Conservation (phyloP, 345 rosid species). For the Citrus maxima region DNA sequence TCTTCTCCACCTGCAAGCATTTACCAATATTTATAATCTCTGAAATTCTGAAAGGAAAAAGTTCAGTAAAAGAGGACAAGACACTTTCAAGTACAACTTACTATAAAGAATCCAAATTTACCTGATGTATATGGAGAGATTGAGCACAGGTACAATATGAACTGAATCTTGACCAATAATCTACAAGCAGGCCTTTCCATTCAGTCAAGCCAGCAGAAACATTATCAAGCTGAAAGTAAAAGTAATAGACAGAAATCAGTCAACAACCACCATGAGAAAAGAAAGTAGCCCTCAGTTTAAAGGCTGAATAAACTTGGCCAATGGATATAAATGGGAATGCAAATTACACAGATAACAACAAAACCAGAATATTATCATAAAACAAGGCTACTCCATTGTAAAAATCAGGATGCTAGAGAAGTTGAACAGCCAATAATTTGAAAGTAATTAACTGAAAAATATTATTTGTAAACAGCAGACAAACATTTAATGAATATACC, state of each 20-base stretch:
- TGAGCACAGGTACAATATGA: conserved; percentile 67
- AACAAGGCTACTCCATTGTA: neutral
- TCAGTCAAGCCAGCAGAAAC: conserved; percentile 93
- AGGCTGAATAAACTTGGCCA: neutral
- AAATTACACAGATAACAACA: neutral
- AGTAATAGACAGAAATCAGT: conserved; percentile 2
- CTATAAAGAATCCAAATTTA: conserved; percentile 21
- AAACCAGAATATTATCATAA: conserved; percentile 1
- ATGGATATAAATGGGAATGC: neutral
- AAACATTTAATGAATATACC: conserved; percentile 39
- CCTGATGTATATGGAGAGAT: conserved; percentile 76
- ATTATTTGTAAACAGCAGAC: neutral
- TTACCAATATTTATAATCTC: neutral
- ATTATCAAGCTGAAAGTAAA: conserved; percentile 79
- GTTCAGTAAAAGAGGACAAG: neutral
- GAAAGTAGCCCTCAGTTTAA: neutral
- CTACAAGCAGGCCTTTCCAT: conserved; percentile 94
- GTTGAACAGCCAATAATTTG: conserved; percentile 5
- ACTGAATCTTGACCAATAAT: conserved; percentile 92
- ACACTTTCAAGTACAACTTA: neutral
- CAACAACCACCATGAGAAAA: neutral
- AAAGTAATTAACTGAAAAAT: neutral
- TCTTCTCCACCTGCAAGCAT: conserved; percentile 83
- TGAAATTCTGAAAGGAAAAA: conserved; percentile 5
- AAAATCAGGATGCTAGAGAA: neutral